These are phyloP conservation scores for Cladosporium cucumerinum DNA, from an alignment of 2,329 filamentous ascomycete genomes.

Conservation along the genomic window DNA sequence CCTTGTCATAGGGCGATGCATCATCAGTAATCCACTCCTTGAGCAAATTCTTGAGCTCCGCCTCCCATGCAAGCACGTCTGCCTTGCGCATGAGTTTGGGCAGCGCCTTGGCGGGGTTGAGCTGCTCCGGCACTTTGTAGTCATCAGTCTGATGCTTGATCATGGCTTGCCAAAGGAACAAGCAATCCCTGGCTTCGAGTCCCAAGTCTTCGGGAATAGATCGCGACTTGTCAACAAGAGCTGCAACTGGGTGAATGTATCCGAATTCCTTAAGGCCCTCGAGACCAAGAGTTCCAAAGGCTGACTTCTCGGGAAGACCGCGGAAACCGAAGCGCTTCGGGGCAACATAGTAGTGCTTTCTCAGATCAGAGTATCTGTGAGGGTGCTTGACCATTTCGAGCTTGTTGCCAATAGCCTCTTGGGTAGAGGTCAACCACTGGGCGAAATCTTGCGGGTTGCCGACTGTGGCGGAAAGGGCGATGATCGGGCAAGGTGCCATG, in stretches of 20 bases:
- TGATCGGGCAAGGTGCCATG: constrained; percentile 71
- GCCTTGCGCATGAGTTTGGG: constrained; percentile 59
- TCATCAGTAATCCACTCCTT: constrained; percentile 57
- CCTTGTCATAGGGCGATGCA: constrained; percentile 51
- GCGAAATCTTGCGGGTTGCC: constrained; percentile 70
- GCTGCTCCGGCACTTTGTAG: constrained; percentile 43
- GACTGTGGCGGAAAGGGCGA: constrained; percentile 75
- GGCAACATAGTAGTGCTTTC: constrained; percentile 67
- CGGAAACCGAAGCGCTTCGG: constrained; percentile 49
- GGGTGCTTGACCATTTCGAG: constrained; percentile 66
- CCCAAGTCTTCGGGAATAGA: constrained; percentile 64
- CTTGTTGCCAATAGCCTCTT: constrained; percentile 60
- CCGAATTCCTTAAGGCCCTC: constrained; percentile 50
- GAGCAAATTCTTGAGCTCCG: constrained; percentile 57
- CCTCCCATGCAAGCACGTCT: constrained; percentile 65
- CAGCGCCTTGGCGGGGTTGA: constrained; percentile 51
- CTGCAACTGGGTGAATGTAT: constrained; percentile 65
- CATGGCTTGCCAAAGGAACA: constrained; percentile 64
- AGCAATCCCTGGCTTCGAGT: constrained; percentile 69
- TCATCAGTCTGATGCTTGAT: constrained; percentile 50
- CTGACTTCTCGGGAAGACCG: constrained; percentile 46
- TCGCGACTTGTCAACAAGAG: constrained; percentile 59
- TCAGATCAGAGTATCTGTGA: constrained; percentile 70
- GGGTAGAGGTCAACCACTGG: constrained; percentile 63
- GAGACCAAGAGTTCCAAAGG: constrained; percentile 45